Base-by-base conservation (phyloP, 2,329 filamentous ascomycete genomes). In the Aspergillus pseudotamarii region DNA sequence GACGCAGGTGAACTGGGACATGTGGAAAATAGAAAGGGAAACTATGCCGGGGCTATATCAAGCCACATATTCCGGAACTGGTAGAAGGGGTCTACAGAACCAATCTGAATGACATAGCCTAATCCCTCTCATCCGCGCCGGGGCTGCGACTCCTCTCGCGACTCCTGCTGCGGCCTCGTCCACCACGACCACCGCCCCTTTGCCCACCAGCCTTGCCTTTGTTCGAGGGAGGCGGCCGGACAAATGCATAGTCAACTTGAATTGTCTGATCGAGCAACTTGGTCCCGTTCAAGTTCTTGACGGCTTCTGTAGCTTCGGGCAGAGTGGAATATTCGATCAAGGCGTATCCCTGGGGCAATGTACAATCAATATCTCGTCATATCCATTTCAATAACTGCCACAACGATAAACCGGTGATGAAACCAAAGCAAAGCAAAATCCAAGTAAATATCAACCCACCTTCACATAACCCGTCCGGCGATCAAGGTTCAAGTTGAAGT, bases 231-330 rank as follows among this genome's bases (percentile, higher is more conserved):
- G 81, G 84, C n/a, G 87, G 87, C 55, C 88, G 82, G 58, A 90
- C 88, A 71, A 90, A 90, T 2, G 87, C 88, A 68, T 86, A 90
- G 75, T 90, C 88, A 53, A 89, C 88, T 16, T 79, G 77, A 64
- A 90, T 82, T n/a, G 86, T 88, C 76, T 89, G 87, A 65, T 90
- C 88, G 32, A 90, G 84, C 57, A 90, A 76, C 73, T 89, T 87
- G 58, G 83, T 77, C 53, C 83, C 85, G 67, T 89, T 85, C 28
- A 87, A 84, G 64, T 83, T 84, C 72, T 87, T 83, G 72, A 90
- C 87, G 5, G 88, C 88, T 38, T 84, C 85, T 58, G 82, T 82
- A n/a, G 88, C 88, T 77, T 90, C 87, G 58, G 83, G 81, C 59
- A 89, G 80, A 10, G 87, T 89, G 1, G 87, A 80, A 72, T 88